Conservation (phyloP, 140 eudicot genomes). For the Bidens hawaiensis region DNA sequence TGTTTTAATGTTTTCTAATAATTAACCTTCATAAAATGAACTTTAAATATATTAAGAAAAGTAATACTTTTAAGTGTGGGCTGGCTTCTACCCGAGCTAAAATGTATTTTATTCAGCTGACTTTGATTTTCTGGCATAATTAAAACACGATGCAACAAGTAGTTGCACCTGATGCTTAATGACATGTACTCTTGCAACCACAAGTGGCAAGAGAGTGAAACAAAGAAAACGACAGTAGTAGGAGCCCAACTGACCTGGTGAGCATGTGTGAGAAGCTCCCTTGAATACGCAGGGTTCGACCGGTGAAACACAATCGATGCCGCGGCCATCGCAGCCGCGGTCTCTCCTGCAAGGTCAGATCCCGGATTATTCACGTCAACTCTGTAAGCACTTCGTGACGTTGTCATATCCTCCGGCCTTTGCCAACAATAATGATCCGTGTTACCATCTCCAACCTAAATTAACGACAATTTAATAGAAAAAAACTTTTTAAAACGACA, state of each 20-base stretch:
- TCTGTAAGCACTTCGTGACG: slow-evolving; percentile 77
- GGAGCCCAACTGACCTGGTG: slow-evolving; percentile 50
- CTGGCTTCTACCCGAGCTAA: too few species aligned
- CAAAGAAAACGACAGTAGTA: neutral
- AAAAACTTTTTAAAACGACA: neutral
- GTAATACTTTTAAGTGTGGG: too few species aligned
- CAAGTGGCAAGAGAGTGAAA: neutral
- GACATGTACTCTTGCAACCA: slow-evolving; percentile 3
- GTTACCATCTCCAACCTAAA: slow-evolving; percentile 92
- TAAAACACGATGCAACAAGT: neutral
- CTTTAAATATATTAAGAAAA: slow-evolving; percentile 2
- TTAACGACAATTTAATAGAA: slow-evolving; percentile 2
- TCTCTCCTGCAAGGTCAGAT: slow-evolving; percentile 95
- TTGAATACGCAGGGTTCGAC: slow-evolving; percentile 60
- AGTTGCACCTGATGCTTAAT: neutral
- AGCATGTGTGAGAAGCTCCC: slow-evolving; percentile 68
- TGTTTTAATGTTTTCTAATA: neutral
- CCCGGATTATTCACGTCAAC: slow-evolving; percentile 81
- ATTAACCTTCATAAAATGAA: neutral
- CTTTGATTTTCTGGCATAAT: neutral
- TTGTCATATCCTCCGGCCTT: slow-evolving; percentile 96
- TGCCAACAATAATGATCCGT: slow-evolving; percentile 99
- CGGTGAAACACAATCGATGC: slow-evolving; percentile 84
- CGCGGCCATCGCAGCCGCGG: slow-evolving; percentile 99
- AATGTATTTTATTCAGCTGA: neutral